Percentiles rank a stretch among this genome's conserved stretches.
These are phyloP conservation scores for Colletotrichum falcatum DNA, from an alignment of 2,329 filamentous ascomycete genomes.

Conservation along the genomic window DNA sequence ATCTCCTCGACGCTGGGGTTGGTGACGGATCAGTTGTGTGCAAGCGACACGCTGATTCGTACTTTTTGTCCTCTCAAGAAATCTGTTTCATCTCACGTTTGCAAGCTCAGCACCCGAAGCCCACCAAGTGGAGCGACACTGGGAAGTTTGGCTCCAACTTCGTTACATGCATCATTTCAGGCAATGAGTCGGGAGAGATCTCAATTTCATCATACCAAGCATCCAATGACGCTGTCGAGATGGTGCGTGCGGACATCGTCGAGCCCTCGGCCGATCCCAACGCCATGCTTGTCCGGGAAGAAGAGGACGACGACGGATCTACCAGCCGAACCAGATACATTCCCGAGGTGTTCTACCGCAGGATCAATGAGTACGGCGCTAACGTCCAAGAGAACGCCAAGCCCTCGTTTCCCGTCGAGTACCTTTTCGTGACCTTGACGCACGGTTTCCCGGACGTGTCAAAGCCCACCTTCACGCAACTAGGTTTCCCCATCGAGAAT, in stretches of 20 bases:
- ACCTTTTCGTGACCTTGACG: slow-evolving; percentile 93
- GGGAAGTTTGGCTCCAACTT: slow-evolving; percentile 96
- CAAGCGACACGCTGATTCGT: slow-evolving; percentile 95
- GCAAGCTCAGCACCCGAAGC: slow-evolving; percentile 88
- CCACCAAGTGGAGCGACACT: slow-evolving; percentile 97
- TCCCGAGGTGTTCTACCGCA: slow-evolving; percentile 95
- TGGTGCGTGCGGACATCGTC: slow-evolving; percentile 94
- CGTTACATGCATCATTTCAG: slow-evolving; percentile 95
- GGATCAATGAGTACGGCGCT: slow-evolving; percentile 94
- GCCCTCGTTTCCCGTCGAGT: slow-evolving; percentile 95
- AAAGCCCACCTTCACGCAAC: slow-evolving; percentile 79
- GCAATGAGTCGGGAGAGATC: slow-evolving; percentile 90
- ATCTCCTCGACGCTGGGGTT: slow-evolving; percentile 83
- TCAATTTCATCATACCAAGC: slow-evolving; percentile 93
- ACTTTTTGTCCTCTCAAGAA: slow-evolving; percentile 92
- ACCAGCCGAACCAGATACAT: slow-evolving; percentile 85
- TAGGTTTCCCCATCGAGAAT: slow-evolving; percentile 90
- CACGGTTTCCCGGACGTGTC: slow-evolving; percentile 92
- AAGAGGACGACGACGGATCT: slow-evolving; percentile 83
- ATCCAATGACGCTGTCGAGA: slow-evolving; percentile 95
- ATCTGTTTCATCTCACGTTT: slow-evolving; percentile 89
- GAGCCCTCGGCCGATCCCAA: slow-evolving; percentile 94
- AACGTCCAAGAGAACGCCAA: slow-evolving; percentile 98
- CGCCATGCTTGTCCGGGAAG: slow-evolving; percentile 93
- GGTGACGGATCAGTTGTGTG: slow-evolving; percentile 90